phyloP scores from a whole-genome alignment of 2,329 filamentous ascomycete genomes.

The Beauveria brongniartii region DNA sequence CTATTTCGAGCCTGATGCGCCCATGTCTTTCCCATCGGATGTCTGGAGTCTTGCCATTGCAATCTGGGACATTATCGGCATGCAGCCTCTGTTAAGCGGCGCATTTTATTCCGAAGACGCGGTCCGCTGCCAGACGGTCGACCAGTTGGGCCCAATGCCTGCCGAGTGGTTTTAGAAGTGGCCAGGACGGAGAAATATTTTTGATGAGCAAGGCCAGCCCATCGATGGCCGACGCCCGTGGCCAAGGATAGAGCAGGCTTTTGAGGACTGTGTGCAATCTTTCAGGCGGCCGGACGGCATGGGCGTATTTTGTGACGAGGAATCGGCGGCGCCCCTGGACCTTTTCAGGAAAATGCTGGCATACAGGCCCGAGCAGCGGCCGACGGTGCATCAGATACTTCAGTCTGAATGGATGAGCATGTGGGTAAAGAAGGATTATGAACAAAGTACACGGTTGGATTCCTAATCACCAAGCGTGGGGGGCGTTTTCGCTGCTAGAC shows the following conservation, averaged over 20 bases:
- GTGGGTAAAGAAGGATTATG: constrained; percentile 17
- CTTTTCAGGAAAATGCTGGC: constrained; percentile 11
- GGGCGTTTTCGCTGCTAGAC: too few relatives aligned
- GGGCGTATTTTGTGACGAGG: constrained; percentile 1
- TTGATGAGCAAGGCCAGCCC: neutral
- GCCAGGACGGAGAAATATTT: neutral
- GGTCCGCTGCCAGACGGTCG: constrained; percentile 2
- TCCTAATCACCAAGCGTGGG: too few relatives aligned
- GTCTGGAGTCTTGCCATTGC: constrained; percentile 4
- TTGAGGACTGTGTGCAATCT: constrained; percentile 9
- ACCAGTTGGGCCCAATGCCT: constrained; percentile 11
- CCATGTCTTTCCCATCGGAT: neutral
- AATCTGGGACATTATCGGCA: constrained; percentile 3
- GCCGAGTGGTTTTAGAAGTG: constrained; percentile 7
- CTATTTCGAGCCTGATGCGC: neutral
- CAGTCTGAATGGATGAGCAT: constrained; percentile 12
- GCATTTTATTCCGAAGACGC: neutral
- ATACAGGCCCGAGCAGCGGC: constrained; percentile 8
- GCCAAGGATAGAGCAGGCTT: neutral
- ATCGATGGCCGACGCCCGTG: neutral
- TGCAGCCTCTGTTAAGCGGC: constrained; percentile 2
- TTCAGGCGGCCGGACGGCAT: constrained; percentile 7
- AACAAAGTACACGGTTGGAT: neutral
- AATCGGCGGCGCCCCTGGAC: constrained; percentile 10
- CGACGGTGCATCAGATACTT: constrained; percentile 5